Conservation (phyloP, 441 rosid species). For the Populus hybrid region DNA sequence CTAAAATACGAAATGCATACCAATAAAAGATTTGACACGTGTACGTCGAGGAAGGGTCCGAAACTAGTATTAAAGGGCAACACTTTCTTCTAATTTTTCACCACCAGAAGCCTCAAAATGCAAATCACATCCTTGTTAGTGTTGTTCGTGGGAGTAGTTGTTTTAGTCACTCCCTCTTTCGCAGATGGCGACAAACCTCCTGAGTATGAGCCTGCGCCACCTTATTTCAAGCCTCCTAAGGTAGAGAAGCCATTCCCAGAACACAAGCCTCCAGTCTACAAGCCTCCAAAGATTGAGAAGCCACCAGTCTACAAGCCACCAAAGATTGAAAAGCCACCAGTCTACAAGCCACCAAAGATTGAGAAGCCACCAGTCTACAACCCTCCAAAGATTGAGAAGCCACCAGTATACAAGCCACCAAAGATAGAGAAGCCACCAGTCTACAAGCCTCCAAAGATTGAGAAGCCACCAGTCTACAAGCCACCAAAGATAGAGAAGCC, state of each 20-base stretch:
- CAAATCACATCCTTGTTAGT: background rate
- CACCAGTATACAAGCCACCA: too few relatives aligned
- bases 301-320: conserved; percentile 1
- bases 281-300: background rate
- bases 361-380: conserved; percentile 10
- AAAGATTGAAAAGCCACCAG: background rate
- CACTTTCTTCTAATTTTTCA: background rate
- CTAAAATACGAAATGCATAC: conserved; percentile 1
- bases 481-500: background rate
- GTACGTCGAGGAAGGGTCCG: background rate
- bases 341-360: conserved; percentile 2
- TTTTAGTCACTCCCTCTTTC: conserved; percentile 5
- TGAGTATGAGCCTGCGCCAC: background rate
- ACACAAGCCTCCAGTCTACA: background rate
- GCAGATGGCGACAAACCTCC: background rate
- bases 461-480: conserved; percentile 1
- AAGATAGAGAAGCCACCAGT: background rate
- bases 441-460: background rate
- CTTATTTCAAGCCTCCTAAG: conserved; percentile 2
- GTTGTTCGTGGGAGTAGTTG: background rate
- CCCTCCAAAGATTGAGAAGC: background rate
- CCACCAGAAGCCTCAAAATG: conserved; percentile 1
- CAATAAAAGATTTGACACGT: background rate
- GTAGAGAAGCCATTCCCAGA: background rate
- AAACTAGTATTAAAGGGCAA: background rate